phyloP scores from a whole-genome alignment of 2,329 filamentous ascomycete species.

The Tolypocladium tundrense region DNA sequence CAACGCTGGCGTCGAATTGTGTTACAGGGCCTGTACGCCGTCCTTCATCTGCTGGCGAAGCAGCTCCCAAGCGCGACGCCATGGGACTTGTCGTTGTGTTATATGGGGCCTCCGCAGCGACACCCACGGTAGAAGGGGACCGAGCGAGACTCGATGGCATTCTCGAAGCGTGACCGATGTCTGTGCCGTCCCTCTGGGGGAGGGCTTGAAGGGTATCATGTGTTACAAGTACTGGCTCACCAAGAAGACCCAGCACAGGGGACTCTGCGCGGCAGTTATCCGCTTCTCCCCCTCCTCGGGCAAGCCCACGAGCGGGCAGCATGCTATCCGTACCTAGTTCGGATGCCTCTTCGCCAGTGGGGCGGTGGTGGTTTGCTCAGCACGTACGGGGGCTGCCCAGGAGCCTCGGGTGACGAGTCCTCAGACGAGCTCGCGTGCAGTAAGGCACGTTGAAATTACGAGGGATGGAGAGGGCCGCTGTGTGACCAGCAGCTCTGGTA shows the following conservation, averaged over 20 bases:
- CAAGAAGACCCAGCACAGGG: neutral
- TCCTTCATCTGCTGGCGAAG: neutral
- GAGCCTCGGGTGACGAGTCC: neutral
- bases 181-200: neutral
- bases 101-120: neutral
- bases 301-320: neutral
- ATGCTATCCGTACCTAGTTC: neutral
- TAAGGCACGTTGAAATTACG: neutral
- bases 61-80: neutral
- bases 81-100: neutral
- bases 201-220: neutral
- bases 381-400: neutral
- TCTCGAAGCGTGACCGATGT: neutral
- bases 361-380: neutral
- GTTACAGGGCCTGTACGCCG: neutral
- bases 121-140: neutral
- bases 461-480: neutral
- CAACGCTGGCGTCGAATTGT: neutral
- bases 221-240: slow-evolving; percentile 1
- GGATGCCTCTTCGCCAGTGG: neutral
- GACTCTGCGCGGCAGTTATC: neutral
- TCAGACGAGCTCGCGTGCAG: neutral
- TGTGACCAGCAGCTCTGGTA: neutral
- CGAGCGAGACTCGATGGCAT: neutral
- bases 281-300: neutral